phyloP scores from a whole-genome alignment of 1,139 yeast species.

The Debaryomycetaceae sp. region DNA sequence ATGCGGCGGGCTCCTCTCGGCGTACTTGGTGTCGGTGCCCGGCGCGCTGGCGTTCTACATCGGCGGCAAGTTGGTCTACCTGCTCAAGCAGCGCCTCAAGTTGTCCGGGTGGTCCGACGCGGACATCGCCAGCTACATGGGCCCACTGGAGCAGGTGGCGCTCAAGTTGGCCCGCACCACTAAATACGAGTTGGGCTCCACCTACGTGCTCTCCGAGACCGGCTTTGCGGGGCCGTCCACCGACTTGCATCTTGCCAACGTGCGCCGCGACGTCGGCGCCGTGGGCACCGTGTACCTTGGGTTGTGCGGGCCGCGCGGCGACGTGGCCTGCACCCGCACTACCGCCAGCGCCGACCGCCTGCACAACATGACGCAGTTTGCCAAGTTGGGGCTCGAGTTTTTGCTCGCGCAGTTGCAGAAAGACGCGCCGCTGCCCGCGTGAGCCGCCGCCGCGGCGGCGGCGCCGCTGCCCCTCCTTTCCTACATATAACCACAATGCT shows the following conservation, averaged over 20 bases:
- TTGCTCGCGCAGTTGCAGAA: conserved; percentile 39
- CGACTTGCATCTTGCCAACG: conserved; percentile 30
- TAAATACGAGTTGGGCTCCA: conserved; percentile 75
- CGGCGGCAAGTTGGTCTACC: conserved; percentile 79
- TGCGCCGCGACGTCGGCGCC: conserved; percentile 18
- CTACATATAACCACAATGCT: neutral
- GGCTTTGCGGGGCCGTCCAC: conserved; percentile 83
- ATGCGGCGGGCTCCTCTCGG: conserved; percentile 81
- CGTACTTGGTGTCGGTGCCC: conserved; percentile 74
- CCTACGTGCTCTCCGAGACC: conserved; percentile 77
- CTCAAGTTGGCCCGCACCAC: conserved; percentile 72
- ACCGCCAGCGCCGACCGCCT: conserved; percentile 53
- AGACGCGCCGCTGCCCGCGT: conserved; percentile 1
- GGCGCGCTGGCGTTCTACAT: conserved; percentile 83
- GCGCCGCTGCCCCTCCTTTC: too few species aligned
- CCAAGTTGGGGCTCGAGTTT: conserved; percentile 59
- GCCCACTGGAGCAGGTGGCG: conserved; percentile 78
- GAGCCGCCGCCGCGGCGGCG: too few species aligned
- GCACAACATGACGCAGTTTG: conserved; percentile 71
- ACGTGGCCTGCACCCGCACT: conserved; percentile 41
- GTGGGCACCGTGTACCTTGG: conserved; percentile 74
- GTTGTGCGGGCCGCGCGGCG: conserved; percentile 62
- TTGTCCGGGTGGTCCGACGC: conserved; percentile 73
- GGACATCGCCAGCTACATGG: conserved; percentile 69
- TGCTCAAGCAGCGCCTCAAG: conserved; percentile 67